Base-by-base conservation (phyloP, 2,329 filamentous ascomycete species). In the Trichoderma atroviride region DNA sequence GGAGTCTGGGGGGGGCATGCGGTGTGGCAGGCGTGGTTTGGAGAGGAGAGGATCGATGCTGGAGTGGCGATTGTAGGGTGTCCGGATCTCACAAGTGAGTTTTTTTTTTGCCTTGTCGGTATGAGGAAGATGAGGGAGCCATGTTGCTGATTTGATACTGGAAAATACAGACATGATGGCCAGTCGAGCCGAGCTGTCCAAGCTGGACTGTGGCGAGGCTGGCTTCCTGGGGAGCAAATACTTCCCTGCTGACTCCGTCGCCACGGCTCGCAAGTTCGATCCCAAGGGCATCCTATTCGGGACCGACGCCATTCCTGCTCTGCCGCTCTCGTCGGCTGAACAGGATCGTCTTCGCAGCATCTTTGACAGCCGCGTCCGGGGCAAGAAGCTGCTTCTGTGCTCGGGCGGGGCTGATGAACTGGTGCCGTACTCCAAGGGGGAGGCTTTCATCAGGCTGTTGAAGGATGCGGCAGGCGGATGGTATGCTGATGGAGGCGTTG, bases 1-100 rank as follows among this genome's bases (percentile, higher is more conserved):
- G 97, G 69, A 95, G 92, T 29, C 82, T 98, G 0, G 96, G 96
- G 96, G 6, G 96, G 93, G 0, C 96, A 98, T 78, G 89, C 91
- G 14, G 90, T 91, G 1, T 98, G 95, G 94, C 91, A 96, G 76
- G 86, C 89, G 33, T 81, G 97, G 70, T 87, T 97, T 57, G 86
- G 88, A 47, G 94, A 98, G 70, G 88, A 90, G 22, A 87, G 94
- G 72, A 87, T 98, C 68, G 90, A 86, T n/a, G 90, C 92, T 0
- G 94, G 88, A 0, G 89, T 97, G 9, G 85, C 92, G 3, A 86
- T 97, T 29, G 92, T 98, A 65, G 96, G 95, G 1, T 97, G 94
- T 79, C 93, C 94, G 0, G 95, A 99, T 79, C 97, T 92, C 75
- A 88, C 90, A 72, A 84, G 92, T 88, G 74, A 81, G 78, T 64